Conservation (phyloP, 768 basidiomycete species). For the Lentinula edodes region DNA sequence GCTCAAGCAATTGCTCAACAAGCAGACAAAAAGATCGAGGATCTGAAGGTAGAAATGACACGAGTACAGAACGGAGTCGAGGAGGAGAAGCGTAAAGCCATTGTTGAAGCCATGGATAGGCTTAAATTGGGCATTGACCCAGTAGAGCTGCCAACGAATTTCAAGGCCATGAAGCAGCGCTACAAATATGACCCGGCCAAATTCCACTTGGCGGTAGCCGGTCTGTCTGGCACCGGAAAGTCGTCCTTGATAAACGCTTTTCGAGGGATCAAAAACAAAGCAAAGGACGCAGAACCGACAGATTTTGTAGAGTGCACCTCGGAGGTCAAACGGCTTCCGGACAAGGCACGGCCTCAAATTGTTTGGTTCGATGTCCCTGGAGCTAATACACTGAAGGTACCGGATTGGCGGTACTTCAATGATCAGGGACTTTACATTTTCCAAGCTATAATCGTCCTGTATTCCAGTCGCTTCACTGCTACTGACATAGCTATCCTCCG, state of each 20-base stretch:
- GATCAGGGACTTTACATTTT: constrained; percentile 29
- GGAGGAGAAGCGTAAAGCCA: no score
- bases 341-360: constrained; percentile 12
- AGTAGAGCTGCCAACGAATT: constrained; percentile 24
- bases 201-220: constrained; percentile 28
- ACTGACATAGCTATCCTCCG: constrained; percentile 27
- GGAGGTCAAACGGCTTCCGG: constrained; percentile 18
- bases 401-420: constrained; percentile 31
- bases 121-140: constrained; percentile 18
- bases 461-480: constrained; percentile 26
- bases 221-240: constrained; percentile 28
- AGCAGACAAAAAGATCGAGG: no score
- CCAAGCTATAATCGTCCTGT: constrained; percentile 26
- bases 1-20: no score
- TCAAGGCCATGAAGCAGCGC: not conserved
- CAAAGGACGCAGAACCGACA: constrained; percentile 19
- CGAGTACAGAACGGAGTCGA: no score
- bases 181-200: constrained; percentile 14
- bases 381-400: constrained; percentile 24
- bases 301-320: constrained; percentile 25
- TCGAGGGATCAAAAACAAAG: constrained; percentile 21
- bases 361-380: constrained; percentile 33
- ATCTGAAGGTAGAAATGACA: no score
- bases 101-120: no score
- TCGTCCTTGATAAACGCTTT: constrained; percentile 31